Evolutionary conservation across 176 grass and related monocot species (phyloP), one percentile per base, ranked within the genome.

Genomic region (Eleusine coracana): DNA sequence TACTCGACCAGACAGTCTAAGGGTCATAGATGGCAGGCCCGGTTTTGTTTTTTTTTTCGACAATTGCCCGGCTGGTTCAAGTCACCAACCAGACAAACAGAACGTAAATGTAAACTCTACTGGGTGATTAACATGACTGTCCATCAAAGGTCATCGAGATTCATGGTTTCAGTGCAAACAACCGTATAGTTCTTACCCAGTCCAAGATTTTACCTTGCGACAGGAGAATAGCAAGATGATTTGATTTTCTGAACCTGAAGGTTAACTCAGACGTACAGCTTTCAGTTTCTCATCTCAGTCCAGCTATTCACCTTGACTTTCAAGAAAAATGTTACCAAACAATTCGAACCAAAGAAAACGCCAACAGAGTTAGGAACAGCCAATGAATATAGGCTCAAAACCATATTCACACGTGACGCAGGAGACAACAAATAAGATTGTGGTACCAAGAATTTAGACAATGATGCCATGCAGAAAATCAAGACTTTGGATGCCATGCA

Each of bases 291-390:
- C 45, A 27, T 21, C 39, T 39, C 70, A 76, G 13, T 44, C 70
- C 41, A 63, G 76, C 23, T 76, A 7, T 64, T 27, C 62, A 74
- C 10, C 87, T 81, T 84, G 0, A 44, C 34, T 70, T 80, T 11
- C 2, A 89, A 84, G 82, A 75, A 36, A 50, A 75, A 84, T 10
- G 70, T 34, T 23, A 89, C 87, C 82, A 52, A 66, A 42, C 36
- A 25, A 44, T 9, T 25, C 42, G 68, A 21, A 75, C 56, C 41
- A 46, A 85, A 75, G 51, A 40, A 80, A 70, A 2, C 76, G 68
- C 28, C 39, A 44, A 80, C 44, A 83, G 56, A 41, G 15, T 27
- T 62, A 49, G 15, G 21, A 76, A 82, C 50, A 40, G 31, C 31
- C 31, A 34, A 34, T 34, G 31, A 34, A 34, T 34, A 34, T 15